These are phyloP conservation scores for Rhynchospora pubera DNA, from an alignment of 176 grass and related monocot species.

Conservation along the genomic window DNA sequence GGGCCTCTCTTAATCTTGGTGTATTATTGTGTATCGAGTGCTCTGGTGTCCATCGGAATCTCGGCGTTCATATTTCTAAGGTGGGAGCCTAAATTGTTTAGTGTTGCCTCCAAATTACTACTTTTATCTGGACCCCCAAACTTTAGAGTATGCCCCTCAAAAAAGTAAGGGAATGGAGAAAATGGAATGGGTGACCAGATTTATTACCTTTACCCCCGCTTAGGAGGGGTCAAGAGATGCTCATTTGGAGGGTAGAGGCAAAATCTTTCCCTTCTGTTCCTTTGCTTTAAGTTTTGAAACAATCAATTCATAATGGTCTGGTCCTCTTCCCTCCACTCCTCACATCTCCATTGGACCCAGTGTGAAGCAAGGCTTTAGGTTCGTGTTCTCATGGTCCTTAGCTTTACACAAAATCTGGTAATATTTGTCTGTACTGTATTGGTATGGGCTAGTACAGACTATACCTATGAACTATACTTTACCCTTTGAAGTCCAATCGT, in stretches of 20 bases:
- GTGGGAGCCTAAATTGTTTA: conserved; percentile 23
- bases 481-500: background rate
- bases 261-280: no score
- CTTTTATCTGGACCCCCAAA: background rate
- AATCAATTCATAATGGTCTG: no score
- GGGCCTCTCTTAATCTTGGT: conserved; percentile 94
- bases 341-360: no score
- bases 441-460: background rate
- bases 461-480: background rate
- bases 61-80: conserved; percentile 99
- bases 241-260: no score
- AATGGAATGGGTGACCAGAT: no score
- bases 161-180: no score
- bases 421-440: background rate
- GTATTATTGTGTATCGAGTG: conserved; percentile 95
- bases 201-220: no score
- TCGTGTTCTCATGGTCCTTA: background rate
- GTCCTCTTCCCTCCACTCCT: no score
- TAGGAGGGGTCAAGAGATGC: no score
- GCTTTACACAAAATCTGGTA: background rate
- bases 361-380: background rate
- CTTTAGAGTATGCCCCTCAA: no score
- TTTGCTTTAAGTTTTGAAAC: no score
- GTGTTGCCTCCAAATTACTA: background rate
- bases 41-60: conserved; percentile 96